Evolutionary conservation across 768 basidiomycete species (phyloP), one percentile per base, ranked within the genome.

Genomic region (Boletellus sp.): DNA sequence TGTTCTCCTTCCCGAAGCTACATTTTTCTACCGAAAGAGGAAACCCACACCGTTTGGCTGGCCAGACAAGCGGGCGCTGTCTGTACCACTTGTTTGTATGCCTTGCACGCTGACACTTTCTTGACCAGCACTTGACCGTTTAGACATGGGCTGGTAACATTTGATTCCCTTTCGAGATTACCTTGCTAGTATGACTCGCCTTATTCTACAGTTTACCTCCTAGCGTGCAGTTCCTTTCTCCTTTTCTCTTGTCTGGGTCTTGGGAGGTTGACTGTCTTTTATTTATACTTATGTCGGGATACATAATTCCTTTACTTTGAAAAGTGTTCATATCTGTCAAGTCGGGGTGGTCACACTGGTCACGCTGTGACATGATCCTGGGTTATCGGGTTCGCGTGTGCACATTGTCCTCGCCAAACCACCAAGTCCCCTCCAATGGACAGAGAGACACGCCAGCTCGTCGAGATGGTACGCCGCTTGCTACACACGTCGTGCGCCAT

Each of bases 391-490:
- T 58, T 58, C 35, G 47, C 24, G 51, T 50, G 56, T 51, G 41
- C 50, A 52, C 53, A 55, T 62, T 51, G 41, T 32, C 38, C 7
- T 41, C 39, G 20, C 35, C 42, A 47, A 52, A 47, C 28, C 16
- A 48, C 26, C 46, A 41, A 34, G 23, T 33, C 22, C 7, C 24
- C 33, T 17, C 15, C 40, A 36, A 76, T 82, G 81, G 76, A 83
- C 41, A 73, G 63, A 54, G 74, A 81, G 57, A 67, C 84, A 6
- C 68, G 72, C 50, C 84, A 87, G 57, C 74, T 88, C n/a, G 74
- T 85, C 6, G 80, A 81, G 54, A 82, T 81, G 79, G 79, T 78
- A 57, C 33, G 61, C 55, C 13, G 42, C 28, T 34, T 57, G 16
- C 37, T 48, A 20, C 22, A 50, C 24, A 20, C 47, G 15, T 40